Conservation (phyloP, 2,329 filamentous ascomycete species). For the Colletotrichum tanaceti region DNA sequence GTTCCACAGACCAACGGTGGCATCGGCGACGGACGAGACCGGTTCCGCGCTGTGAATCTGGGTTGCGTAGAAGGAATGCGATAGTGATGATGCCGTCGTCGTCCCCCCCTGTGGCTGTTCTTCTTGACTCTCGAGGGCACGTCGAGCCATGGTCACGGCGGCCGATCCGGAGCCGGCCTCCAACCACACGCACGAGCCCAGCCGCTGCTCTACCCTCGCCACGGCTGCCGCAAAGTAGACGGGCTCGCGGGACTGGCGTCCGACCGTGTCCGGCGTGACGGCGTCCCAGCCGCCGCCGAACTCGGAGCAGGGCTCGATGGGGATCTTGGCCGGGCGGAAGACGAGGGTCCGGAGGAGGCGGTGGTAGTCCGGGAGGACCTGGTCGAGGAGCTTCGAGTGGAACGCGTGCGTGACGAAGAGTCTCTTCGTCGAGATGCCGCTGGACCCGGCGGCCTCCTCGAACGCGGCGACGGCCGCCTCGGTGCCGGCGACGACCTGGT, state of each 20-base stretch:
- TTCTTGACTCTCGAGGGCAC: conserved; percentile 43
- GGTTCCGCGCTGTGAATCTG: conserved; percentile 28
- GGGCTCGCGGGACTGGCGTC: conserved; percentile 48
- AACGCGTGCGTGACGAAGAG: not conserved
- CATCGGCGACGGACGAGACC: not conserved
- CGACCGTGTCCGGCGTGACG: conserved; percentile 40
- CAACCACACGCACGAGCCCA: conserved; percentile 46
- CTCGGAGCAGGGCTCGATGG: not conserved
- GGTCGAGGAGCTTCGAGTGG: not conserved
- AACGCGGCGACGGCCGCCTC: not conserved
- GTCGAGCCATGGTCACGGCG: conserved; percentile 49
- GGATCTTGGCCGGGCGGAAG: not conserved
- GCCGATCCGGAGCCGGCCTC: conserved; percentile 51
- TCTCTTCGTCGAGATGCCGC: not conserved
- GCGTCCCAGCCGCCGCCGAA: conserved; percentile 40
- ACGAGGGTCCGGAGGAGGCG: not conserved
- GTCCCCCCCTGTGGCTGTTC: no score
- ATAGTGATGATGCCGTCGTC: not conserved
- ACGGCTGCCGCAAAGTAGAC: conserved; percentile 50
- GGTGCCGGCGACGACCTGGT: not conserved
- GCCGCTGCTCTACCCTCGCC: conserved; percentile 42
- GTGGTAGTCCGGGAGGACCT: not conserved
- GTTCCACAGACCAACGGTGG: conserved; percentile 41
- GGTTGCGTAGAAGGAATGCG: conserved; percentile 20
- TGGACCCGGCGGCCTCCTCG: not conserved